Conservation (phyloP, 345 rosid genomes). For the Linum trigynum region DNA sequence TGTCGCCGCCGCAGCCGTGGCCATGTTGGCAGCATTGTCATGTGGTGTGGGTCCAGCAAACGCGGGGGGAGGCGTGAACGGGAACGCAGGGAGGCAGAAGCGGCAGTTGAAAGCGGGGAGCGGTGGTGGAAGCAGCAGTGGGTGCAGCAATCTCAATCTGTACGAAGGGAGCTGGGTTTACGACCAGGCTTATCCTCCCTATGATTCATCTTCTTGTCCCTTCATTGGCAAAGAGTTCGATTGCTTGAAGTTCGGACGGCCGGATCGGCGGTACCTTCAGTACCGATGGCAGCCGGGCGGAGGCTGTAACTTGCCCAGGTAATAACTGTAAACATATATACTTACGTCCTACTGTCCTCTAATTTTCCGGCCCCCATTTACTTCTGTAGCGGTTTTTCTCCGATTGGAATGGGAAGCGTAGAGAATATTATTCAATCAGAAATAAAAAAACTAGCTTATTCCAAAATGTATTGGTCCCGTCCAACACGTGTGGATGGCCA, state of each 20-base stretch:
- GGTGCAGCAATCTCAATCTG: conserved; percentile 31
- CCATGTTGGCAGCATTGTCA: conserved; percentile 2
- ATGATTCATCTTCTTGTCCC: conserved; percentile 56
- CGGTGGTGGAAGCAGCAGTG: conserved; percentile 1
- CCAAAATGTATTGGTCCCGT: too few species aligned
- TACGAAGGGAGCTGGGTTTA: conserved; percentile 67
- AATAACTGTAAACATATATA: not conserved
- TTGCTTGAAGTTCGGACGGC: conserved; percentile 74
- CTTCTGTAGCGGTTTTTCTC: too few species aligned
- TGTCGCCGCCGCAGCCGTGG: not conserved
- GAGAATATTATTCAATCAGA: too few species aligned
- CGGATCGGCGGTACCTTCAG: conserved; percentile 54
- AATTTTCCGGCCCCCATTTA: too few species aligned
- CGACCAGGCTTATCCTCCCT: conserved; percentile 62
- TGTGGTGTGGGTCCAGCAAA: not conserved
- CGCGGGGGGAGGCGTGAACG: not conserved
- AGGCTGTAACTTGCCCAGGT: conserved; percentile 61
- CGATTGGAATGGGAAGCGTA: too few species aligned
- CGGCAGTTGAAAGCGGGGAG: not conserved
- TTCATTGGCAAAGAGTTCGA: conserved; percentile 69
- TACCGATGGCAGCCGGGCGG: conserved; percentile 70
- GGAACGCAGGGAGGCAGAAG: not conserved
- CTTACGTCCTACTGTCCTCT: not conserved
- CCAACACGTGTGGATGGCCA: too few species aligned
- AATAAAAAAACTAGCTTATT: too few species aligned